Evolutionary conservation across 495 filamentous ascomycete genomes (phyloP).

Genomic region (Corynascus novoguineensis): DNA sequence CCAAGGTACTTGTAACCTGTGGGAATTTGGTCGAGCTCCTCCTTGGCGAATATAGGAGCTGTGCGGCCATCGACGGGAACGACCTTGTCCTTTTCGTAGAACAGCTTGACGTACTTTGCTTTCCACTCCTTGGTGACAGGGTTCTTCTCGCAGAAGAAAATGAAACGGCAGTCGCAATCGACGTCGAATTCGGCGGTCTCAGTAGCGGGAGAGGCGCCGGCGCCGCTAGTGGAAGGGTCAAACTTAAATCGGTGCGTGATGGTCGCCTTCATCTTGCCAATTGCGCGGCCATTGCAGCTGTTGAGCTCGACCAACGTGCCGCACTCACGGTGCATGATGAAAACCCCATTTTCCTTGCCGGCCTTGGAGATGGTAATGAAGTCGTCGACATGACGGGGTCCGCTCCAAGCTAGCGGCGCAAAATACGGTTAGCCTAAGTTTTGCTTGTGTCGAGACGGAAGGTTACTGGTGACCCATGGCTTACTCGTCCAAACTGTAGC

Average conservation of each 20-base stretch:
- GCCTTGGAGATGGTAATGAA: slow-evolving; percentile 57
- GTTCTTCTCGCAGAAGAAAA: slow-evolving; percentile 54
- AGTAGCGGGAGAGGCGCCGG: neutral
- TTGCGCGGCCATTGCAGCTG: slow-evolving; percentile 43
- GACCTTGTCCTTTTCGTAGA: slow-evolving; percentile 67
- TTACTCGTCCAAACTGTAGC: slow-evolving; percentile 57
- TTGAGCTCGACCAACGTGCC: slow-evolving; percentile 57
- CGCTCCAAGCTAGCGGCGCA: slow-evolving; percentile 47
- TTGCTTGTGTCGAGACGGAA: neutral
- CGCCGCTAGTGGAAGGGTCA: slow-evolving; percentile 15
- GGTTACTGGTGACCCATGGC: no score
- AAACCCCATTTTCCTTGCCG: slow-evolving; percentile 56
- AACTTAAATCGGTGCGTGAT: slow-evolving; percentile 60
- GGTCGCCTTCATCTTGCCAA: slow-evolving; percentile 66
- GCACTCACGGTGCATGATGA: slow-evolving; percentile 64
- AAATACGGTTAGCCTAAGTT: neutral
- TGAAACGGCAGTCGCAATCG: slow-evolving; percentile 59
- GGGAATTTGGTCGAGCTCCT: slow-evolving; percentile 46
- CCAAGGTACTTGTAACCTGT: slow-evolving; percentile 55
- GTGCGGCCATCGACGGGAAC: slow-evolving; percentile 51
- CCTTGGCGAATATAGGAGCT: slow-evolving; percentile 44
- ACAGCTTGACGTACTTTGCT: slow-evolving; percentile 56
- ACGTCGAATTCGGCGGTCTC: slow-evolving; percentile 50
- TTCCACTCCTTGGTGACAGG: slow-evolving; percentile 43
- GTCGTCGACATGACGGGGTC: slow-evolving; percentile 45